Evolutionary conservation across 805 yeast genomes (phyloP), one percentile per base, ranked within the genome.

Genomic region (Saccharomycopsis amapae): DNA sequence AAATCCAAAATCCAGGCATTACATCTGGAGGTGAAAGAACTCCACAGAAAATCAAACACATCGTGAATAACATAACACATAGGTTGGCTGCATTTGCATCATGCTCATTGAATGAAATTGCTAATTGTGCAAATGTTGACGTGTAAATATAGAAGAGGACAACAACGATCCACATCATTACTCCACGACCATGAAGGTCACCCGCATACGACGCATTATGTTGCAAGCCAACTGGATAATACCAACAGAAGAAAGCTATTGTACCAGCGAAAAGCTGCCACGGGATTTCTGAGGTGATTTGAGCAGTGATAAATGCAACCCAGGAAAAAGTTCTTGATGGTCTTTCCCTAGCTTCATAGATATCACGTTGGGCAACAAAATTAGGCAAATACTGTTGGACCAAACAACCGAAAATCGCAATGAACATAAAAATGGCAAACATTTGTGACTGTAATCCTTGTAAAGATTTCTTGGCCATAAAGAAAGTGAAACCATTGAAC

Each of bases 1-100:
- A 83, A 37, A 73, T 67, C 88, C 89, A 80, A 69, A 85, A 85
- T n/a, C 86, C 78, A 25, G 84, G 84, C 67, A 81, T 58, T 26
- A 62, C 66, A 17, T 67, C 58, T 37, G 78, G 73, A 20, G 75
- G 66, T 13, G 75, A 78, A 65, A 85, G 66, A 37, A 81, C 85
- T 71, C 95, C 95, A 71, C 87, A 81, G 75, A 84, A 82, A 45
- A 75, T 73, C 64, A 85, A 65, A 33, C 77, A 67, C 69, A 81
- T 63, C 2, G 83, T 76, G 62, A 78, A 81, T 50, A 79, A 57
- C 55, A 82, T 56, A 31, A 74, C 65, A 1, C 76, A 72, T 46
- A 78, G 49, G 54, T 79, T 78, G 50, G 82, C 85, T 40, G 85
- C 88, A 55, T 78, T 76, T 45, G 75, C 80, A 22, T 71, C 76